These are phyloP conservation scores for Thermothielavioides terrestris DNA, from an alignment of 495 filamentous ascomycete genomes.

Conservation along the genomic window DNA sequence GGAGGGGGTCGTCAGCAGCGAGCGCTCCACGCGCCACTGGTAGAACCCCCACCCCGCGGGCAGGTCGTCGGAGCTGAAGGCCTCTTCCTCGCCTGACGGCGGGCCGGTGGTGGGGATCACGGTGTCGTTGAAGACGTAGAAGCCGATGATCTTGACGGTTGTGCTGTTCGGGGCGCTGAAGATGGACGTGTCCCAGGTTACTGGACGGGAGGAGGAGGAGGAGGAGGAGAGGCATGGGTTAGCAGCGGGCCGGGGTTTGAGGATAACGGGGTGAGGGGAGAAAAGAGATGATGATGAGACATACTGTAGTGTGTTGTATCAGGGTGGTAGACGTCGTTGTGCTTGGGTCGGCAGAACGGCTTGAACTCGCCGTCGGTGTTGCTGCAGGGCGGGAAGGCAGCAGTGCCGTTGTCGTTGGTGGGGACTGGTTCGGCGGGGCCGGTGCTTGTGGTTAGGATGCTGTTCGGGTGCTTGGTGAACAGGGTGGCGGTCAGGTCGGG, in stretches of 20 bases:
- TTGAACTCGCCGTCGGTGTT: conserved; percentile 30
- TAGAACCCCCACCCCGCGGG: conserved; percentile 33
- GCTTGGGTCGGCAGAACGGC: conserved; percentile 35
- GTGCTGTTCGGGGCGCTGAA: conserved; percentile 30
- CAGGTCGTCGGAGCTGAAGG: conserved; percentile 30
- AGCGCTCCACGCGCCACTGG: conserved; percentile 26
- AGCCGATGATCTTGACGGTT: conserved; percentile 27
- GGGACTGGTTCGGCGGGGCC: conserved; percentile 21
- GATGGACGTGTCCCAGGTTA: conserved; percentile 39
- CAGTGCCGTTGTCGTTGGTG: conserved; percentile 20
- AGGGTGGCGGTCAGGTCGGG: conserved; percentile 34
- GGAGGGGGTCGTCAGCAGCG: conserved; percentile 18
- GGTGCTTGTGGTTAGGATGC: conserved; percentile 22
- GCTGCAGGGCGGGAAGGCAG: conserved; percentile 29
- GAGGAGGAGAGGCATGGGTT: too few relatives aligned
- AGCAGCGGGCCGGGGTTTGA: not conserved
- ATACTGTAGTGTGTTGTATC: conserved; percentile 34
- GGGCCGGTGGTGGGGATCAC: not conserved
- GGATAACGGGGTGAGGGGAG: not conserved
- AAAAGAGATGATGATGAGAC: not conserved
- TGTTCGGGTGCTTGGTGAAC: conserved; percentile 28
- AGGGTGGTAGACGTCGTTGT: conserved; percentile 24
- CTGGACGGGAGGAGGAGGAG: too few relatives aligned
- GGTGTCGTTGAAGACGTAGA: conserved; percentile 16
- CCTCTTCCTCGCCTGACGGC: conserved; percentile 8